Evolutionary conservation across 352 stramenopile species (phyloP).

Genomic region (Pythium graminicola): DNA sequence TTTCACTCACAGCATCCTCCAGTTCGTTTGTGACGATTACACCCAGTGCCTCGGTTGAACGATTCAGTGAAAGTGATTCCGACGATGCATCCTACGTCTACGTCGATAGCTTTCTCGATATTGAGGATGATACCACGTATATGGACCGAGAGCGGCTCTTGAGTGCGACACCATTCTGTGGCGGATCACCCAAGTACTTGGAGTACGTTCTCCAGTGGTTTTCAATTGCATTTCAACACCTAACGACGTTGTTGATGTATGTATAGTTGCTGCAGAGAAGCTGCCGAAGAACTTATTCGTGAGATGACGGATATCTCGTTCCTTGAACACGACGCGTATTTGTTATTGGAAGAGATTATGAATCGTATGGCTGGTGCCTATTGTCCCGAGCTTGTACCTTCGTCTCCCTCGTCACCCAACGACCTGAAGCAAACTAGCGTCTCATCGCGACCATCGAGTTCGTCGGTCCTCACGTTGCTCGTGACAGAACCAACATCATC

Average conservation of each 20-base stretch:
- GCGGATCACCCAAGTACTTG: slow-evolving; percentile 35
- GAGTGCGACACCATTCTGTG: slow-evolving; percentile 39
- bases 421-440: slow-evolving; percentile 5
- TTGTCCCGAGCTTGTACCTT: slow-evolving; percentile 31
- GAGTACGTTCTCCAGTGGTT: slow-evolving; percentile 29
- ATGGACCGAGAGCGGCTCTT: slow-evolving; percentile 36
- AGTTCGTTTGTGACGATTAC: slow-evolving; percentile 17
- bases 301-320: slow-evolving; percentile 40
- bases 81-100: slow-evolving; percentile 65
- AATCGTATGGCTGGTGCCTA: slow-evolving; percentile 64
- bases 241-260: neutral
- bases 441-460: neutral
- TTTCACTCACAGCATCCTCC: slow-evolving; percentile 12
- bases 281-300: slow-evolving; percentile 41
- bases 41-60: slow-evolving; percentile 22
- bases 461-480: neutral
- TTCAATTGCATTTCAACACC: neutral
- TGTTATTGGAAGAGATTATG: slow-evolving; percentile 67
- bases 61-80: slow-evolving; percentile 30
- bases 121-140: slow-evolving; percentile 29
- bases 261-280: slow-evolving; percentile 46
- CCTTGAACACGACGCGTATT: slow-evolving; percentile 63
- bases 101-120: slow-evolving; percentile 58
- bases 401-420: neutral
- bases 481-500: slow-evolving; percentile 29